Percentiles rank a stretch among this genome's conserved stretches.
Evolutionary conservation across 1,139 yeast species (phyloP).

Genomic region (Torulaspora globosa): DNA sequence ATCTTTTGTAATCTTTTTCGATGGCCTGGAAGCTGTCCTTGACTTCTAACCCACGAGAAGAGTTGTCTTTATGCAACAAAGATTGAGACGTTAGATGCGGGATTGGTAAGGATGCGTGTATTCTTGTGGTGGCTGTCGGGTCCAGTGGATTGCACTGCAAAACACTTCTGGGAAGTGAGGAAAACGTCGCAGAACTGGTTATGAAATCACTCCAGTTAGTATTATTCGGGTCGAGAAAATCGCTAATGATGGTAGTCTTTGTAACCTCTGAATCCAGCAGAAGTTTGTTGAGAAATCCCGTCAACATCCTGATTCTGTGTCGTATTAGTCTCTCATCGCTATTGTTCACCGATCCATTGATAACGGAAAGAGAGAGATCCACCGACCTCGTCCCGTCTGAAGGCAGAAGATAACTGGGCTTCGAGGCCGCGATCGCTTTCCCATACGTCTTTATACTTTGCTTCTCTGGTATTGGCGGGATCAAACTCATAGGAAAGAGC

Average conservation of each 20-base stretch:
- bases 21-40: constrained; percentile 39
- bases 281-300: constrained; percentile 32
- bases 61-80: constrained; percentile 21
- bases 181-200: constrained; percentile 53
- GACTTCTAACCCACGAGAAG: constrained; percentile 23
- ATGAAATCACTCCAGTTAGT: constrained; percentile 62
- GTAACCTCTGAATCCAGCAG: constrained; percentile 37
- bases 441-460: constrained; percentile 44
- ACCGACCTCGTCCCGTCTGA: constrained; percentile 31
- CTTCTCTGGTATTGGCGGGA: constrained; percentile 96
- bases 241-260: constrained; percentile 59
- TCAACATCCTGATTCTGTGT: constrained; percentile 36
- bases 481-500: constrained; percentile 73
- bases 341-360: constrained; percentile 31
- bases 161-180: constrained; percentile 48
- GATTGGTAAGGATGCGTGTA: constrained; percentile 61
- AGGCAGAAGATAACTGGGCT: constrained; percentile 31
- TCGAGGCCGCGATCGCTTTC: constrained; percentile 32
- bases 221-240: constrained; percentile 76
- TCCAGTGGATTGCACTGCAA: constrained; percentile 51
- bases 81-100: constrained; percentile 47
- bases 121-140: constrained; percentile 49
- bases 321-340: constrained; percentile 35
- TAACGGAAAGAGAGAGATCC: constrained; percentile 31
- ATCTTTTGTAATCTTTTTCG: constrained; percentile 47